Evolutionary conservation across 257 asterid species (phyloP).

Genomic region (Buddleja alternifolia): DNA sequence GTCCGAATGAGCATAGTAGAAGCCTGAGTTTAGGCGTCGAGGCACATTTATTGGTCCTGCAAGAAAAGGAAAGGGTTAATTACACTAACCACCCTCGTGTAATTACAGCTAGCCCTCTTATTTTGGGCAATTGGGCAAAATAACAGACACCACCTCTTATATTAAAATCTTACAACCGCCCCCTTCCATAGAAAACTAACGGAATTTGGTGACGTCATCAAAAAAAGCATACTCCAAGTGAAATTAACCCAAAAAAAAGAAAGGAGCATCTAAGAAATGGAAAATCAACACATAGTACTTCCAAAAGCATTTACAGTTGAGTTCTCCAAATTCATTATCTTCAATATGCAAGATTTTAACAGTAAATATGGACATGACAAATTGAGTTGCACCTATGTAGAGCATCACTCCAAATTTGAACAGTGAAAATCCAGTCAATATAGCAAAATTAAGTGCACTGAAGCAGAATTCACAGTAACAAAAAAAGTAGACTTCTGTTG

Average conservation of each 20-base stretch:
- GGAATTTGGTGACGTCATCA: too few species aligned
- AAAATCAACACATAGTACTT: background rate
- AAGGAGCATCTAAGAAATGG: background rate
- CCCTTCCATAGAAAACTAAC: too few species aligned
- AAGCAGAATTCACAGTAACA: background rate
- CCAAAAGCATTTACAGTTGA: background rate
- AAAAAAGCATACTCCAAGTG: too few species aligned
- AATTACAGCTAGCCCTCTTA: too few species aligned
- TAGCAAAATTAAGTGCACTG: background rate
- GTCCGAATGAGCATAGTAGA: conserved; percentile 83
- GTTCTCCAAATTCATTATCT: background rate
- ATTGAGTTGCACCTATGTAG: background rate
- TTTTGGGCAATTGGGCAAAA: too few species aligned
- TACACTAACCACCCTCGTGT: too few species aligned
- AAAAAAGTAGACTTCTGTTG: background rate
- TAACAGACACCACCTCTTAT: too few species aligned
- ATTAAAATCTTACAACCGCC: too few species aligned
- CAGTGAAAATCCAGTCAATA: background rate
- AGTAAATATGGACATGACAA: background rate
- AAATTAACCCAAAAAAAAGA: background rate
- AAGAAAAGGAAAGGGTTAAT: conserved; percentile 11
- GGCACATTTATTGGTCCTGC: conserved; percentile 94
- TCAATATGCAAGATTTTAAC: background rate
- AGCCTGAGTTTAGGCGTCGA: conserved; percentile 93
- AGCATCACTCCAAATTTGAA: background rate